These are phyloP conservation scores for Pseudoneurospora amorphoporcata DNA, from an alignment of 495 filamentous ascomycete genomes.

Conservation along the genomic window DNA sequence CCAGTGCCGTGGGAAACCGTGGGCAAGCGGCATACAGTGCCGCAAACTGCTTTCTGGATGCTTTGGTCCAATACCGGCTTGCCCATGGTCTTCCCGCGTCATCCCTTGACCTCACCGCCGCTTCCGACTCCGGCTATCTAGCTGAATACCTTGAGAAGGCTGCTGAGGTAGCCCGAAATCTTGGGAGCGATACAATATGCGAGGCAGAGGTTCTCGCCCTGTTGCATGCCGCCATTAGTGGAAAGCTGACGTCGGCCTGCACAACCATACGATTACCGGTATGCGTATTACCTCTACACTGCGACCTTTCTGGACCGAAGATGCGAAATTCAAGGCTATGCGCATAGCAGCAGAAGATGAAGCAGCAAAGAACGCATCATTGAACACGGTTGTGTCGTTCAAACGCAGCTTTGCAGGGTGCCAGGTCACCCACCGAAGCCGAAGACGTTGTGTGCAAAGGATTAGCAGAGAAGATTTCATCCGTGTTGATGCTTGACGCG, in stretches of 20 bases:
- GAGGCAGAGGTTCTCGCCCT: constrained; percentile 41
- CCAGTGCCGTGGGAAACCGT: constrained; percentile 48
- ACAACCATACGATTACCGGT: constrained; percentile 42
- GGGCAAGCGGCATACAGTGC: constrained; percentile 57
- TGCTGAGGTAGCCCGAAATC: constrained; percentile 36
- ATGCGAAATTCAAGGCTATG: constrained; percentile 43
- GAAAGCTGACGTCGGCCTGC: constrained; percentile 25
- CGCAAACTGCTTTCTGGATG: constrained; percentile 52
- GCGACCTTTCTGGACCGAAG: constrained; percentile 40
- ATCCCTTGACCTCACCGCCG: constrained; percentile 45
- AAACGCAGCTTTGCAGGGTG: constrained; percentile 30
- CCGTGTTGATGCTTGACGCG: constrained; percentile 39
- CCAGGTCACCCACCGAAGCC: constrained; percentile 33
- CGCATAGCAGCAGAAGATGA: constrained; percentile 35
- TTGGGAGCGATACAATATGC: constrained; percentile 42
- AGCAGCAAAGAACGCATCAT: constrained; percentile 26
- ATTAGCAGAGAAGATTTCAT: constrained; percentile 37
- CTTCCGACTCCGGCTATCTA: constrained; percentile 47
- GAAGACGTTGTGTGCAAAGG: constrained; percentile 36
- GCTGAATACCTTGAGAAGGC: constrained; percentile 35
- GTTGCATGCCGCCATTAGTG: constrained; percentile 36
- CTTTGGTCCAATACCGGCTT: constrained; percentile 38
- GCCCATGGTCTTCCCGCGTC: constrained; percentile 36
- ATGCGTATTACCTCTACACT: constrained; percentile 36
- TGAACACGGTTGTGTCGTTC: constrained; percentile 29